phyloP scores from a whole-genome alignment of 2,329 filamentous ascomycete species.

The Blastomyces parvus region DNA sequence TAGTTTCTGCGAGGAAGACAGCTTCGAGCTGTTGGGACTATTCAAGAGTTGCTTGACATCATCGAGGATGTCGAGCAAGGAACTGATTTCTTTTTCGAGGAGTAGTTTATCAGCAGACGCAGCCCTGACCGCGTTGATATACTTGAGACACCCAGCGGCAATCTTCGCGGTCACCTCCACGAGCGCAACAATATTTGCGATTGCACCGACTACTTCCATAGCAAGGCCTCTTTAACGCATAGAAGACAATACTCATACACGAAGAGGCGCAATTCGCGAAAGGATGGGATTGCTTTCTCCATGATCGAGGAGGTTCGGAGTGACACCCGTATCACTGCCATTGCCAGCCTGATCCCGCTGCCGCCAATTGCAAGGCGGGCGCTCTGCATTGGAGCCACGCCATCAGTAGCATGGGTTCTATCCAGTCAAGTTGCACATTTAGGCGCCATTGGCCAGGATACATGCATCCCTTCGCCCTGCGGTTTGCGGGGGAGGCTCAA shows the following conservation, averaged over 20 bases:
- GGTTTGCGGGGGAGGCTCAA: not conserved
- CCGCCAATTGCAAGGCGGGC: not conserved
- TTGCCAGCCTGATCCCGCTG: not conserved
- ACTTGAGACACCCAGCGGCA: not conserved
- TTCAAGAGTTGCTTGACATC: not conserved
- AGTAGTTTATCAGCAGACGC: not conserved
- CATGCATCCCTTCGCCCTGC: not conserved
- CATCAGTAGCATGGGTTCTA: not conserved
- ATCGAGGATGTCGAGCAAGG: not conserved
- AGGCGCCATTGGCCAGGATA: not conserved
- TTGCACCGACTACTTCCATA: constrained; percentile 2
- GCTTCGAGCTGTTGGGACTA: not conserved
- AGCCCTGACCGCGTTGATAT: constrained; percentile 1
- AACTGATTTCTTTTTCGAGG: not conserved
- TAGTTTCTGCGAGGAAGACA: not conserved
- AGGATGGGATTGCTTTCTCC: not conserved
- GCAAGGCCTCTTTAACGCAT: not conserved
- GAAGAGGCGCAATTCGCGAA: not conserved
- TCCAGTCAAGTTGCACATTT: not conserved
- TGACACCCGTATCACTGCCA: not conserved
- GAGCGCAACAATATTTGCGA: not conserved
- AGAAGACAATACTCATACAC: not conserved
- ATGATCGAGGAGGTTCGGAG: not conserved
- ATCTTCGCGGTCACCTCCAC: constrained; percentile 1
- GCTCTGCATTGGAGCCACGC: not conserved